phyloP scores from a whole-genome alignment of 2,329 filamentous ascomycete species.

The Aspergillus caelatus region DNA sequence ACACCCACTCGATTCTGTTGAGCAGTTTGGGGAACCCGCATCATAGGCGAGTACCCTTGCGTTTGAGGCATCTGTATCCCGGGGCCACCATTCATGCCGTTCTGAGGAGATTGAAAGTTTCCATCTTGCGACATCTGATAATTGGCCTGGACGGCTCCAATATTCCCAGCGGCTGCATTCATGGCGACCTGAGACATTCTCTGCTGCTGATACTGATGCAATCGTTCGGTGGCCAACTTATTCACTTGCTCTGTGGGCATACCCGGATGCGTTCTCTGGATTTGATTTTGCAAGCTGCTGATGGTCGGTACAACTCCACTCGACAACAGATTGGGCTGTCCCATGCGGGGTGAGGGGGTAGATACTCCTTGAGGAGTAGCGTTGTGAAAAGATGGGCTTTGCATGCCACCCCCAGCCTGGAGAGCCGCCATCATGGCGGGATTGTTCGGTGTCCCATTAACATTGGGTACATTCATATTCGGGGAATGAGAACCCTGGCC shows the following conservation, averaged over 20 bases:
- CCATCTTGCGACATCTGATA: conserved; percentile 44
- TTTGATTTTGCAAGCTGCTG: conserved; percentile 55
- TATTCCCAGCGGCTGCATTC: conserved; percentile 54
- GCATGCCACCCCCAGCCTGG: conserved; percentile 46
- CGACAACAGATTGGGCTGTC: conserved; percentile 53
- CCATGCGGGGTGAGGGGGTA: conserved; percentile 51
- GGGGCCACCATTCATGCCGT: conserved; percentile 37
- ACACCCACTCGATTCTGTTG: conserved; percentile 45
- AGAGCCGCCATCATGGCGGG: conserved; percentile 49
- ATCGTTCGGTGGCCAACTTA: conserved; percentile 54
- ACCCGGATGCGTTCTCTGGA: conserved; percentile 55
- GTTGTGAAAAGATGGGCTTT: conserved; percentile 48
- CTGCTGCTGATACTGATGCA: conserved; percentile 52
- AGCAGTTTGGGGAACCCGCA: conserved; percentile 53
- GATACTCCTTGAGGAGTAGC: conserved; percentile 43
- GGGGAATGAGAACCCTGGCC: conserved; percentile 49
- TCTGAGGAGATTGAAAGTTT: conserved; percentile 39
- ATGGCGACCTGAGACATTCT: conserved; percentile 55
- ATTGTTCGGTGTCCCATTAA: conserved; percentile 44
- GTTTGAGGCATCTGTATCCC: conserved; percentile 51
- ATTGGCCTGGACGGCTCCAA: conserved; percentile 44
- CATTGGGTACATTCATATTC: conserved; percentile 46
- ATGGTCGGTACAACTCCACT: conserved; percentile 59
- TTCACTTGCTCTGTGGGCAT: conserved; percentile 58
- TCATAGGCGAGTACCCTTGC: conserved; percentile 56